Percentiles rank a stretch among this genome's conserved stretches.
phyloP scores from a whole-genome alignment of 148 eudicot species.

The Cornus kousa region DNA sequence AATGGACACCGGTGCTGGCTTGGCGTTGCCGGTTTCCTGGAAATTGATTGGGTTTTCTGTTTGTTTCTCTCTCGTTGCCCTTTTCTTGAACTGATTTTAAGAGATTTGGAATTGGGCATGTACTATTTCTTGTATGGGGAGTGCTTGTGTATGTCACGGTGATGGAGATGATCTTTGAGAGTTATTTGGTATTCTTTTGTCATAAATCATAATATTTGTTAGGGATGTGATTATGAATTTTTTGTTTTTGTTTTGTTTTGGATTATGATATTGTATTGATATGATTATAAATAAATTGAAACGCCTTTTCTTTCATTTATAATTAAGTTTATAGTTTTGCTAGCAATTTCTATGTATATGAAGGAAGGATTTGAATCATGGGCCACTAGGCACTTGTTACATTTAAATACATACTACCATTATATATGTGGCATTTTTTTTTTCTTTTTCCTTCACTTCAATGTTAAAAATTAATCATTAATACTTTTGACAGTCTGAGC shows the following conservation, averaged over 20 bases:
- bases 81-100: constrained; percentile 5
- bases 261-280: no score
- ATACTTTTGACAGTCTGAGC: no score
- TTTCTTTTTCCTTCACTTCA: no score
- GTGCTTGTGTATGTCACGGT: not conserved
- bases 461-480: no score
- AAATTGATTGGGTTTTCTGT: constrained; percentile 5
- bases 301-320: not conserved
- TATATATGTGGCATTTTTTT: no score
- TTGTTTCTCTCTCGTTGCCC: constrained; percentile 3
- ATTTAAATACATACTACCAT: no score
- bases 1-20: constrained; percentile 13
- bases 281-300: not conserved
- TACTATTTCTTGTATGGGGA: not conserved
- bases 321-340: no score
- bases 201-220: not conserved
- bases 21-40: not conserved
- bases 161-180: not conserved
- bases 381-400: no score
- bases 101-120: not conserved
- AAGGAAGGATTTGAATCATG: no score
- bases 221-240: no score
- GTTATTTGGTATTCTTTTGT: not conserved
- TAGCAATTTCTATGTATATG: no score
- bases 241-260: no score